A percentile compares a stretch with the other conserved stretches of the same genome.
Conservation (phyloP, 2,329 filamentous ascomycete species). For the Paramyrothecium sp. region DNA sequence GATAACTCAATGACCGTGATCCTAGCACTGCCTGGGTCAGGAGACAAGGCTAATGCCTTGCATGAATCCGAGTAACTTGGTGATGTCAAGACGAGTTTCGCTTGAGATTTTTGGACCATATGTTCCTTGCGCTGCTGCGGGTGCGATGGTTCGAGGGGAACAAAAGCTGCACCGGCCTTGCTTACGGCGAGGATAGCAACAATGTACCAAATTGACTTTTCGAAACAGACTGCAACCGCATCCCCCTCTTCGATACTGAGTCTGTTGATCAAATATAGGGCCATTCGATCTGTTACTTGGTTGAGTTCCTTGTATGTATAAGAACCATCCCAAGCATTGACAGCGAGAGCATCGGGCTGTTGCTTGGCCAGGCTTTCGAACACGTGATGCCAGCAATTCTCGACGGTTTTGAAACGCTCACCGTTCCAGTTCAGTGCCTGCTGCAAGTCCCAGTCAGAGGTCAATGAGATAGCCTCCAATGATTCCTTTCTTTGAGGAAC, state of each 20-base stretch:
- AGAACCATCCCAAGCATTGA: slow-evolving; percentile 23
- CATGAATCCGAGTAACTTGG: background rate
- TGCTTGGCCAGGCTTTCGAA: slow-evolving; percentile 8
- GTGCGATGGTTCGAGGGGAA: background rate
- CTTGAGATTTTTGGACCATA: background rate
- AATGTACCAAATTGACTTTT: slow-evolving; percentile 33
- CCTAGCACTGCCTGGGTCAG: background rate
- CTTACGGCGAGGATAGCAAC: slow-evolving; percentile 31
- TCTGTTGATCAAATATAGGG: background rate
- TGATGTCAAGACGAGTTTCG: background rate
- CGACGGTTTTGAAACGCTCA: background rate
- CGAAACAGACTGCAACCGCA: slow-evolving; percentile 31
- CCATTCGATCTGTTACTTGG: background rate
- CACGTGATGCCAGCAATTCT: slow-evolving; percentile 15
- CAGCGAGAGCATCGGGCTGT: slow-evolving; percentile 12
- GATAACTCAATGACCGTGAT: background rate
- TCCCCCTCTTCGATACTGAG: slow-evolving; percentile 13
- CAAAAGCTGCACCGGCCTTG: slow-evolving; percentile 8
- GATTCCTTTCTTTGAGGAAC: slow-evolving; percentile 7
- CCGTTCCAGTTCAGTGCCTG: background rate
- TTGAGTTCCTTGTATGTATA: slow-evolving; percentile 20
- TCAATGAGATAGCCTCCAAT: background rate
- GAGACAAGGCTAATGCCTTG: background rate
- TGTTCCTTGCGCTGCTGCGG: background rate
- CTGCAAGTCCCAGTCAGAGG: slow-evolving; percentile 5